Evolutionary conservation across 2,329 filamentous ascomycete species (phyloP), one percentile per base, ranked within the genome.

Genomic region (Balansia obtecta): DNA sequence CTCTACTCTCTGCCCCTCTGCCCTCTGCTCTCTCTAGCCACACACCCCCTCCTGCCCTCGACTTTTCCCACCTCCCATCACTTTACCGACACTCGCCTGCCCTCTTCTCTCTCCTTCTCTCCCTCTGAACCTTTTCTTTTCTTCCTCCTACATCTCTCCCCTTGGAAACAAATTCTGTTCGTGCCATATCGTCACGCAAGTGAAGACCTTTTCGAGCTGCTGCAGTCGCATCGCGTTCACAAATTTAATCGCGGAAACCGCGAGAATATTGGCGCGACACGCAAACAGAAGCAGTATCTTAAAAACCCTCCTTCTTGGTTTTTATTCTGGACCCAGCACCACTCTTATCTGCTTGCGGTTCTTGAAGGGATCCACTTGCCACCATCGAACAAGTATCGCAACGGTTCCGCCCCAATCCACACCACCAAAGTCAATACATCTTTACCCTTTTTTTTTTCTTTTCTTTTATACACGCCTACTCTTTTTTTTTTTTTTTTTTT

Each of bases 331-430:
- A 56, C 49, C 55, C 52, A 55, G 48, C 50, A 53, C 52, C 55
- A 56, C 50, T 52, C 55, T 52, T 53, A 54, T 53, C 56, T 60
- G 56, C 52, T 59, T 60, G 57, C 57, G 58, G 58, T 54, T 55
- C 53, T 52, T 39, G 52, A 56, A 52, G 49, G 55, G 56, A 50
- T 55, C 56, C 55, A 57, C 57, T 58, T 56, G 54, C 58, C 53
- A 53, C 52, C 56, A 53, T 50, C 49, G 49, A 56, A 54, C 53
- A 54, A 55, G 56, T 51, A 56, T 53, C 54, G 46, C 49, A 55
- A 54, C 54, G 55, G 55, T 58, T 54, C 52, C 56, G 54, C 52
- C 50, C 54, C 49, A 46, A 50, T 52, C 55, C 54, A 53, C 51
- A 45, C 41, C 52, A 51, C 52, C 49, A 37, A 48, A 50, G 22